A percentile compares a stretch with the other conserved stretches of the same genome.
Conservation (phyloP, 108 stramenopile species). For the Craspedostauros australis region DNA sequence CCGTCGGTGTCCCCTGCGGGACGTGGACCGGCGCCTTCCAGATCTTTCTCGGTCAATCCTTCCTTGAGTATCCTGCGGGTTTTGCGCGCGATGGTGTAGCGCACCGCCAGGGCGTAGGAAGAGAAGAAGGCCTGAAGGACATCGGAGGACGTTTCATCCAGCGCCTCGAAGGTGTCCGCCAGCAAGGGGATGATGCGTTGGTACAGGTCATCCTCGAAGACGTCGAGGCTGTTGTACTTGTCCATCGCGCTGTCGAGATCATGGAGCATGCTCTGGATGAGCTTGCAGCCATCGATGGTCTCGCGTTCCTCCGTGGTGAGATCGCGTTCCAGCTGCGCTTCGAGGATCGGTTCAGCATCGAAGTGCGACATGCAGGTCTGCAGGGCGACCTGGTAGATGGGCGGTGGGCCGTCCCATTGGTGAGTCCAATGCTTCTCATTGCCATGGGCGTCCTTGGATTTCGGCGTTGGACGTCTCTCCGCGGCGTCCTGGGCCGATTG, state of each 20-base stretch:
- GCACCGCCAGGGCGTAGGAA: conserved; percentile 69
- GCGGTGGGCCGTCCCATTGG: conserved; percentile 52
- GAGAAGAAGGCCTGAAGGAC: conserved; percentile 67
- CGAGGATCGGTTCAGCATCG: conserved; percentile 69
- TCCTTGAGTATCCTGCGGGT: conserved; percentile 61
- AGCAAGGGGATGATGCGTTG: conserved; percentile 71
- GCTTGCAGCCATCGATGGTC: conserved; percentile 79
- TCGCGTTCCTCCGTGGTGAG: conserved; percentile 76
- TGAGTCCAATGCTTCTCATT: conserved; percentile 18
- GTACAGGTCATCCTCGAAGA: conserved; percentile 72
- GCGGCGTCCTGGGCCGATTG: conserved; percentile 11
- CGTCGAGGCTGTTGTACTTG: conserved; percentile 48
- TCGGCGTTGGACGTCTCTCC: background rate
- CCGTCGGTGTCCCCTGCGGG: background rate
- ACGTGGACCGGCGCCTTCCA: conserved; percentile 13
- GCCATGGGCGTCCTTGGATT: conserved; percentile 2
- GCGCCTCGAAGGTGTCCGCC: conserved; percentile 75
- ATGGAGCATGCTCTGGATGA: conserved; percentile 80
- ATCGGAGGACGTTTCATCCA: conserved; percentile 70
- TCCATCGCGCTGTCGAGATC: conserved; percentile 70
- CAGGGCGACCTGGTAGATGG: conserved; percentile 57
- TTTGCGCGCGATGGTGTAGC: conserved; percentile 66
- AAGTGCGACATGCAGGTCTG: conserved; percentile 72
- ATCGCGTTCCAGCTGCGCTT: conserved; percentile 50
- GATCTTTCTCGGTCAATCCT: conserved; percentile 36